Base-by-base conservation (phyloP, 768 basidiomycete genomes). In the Sutorius australiensis region DNA sequence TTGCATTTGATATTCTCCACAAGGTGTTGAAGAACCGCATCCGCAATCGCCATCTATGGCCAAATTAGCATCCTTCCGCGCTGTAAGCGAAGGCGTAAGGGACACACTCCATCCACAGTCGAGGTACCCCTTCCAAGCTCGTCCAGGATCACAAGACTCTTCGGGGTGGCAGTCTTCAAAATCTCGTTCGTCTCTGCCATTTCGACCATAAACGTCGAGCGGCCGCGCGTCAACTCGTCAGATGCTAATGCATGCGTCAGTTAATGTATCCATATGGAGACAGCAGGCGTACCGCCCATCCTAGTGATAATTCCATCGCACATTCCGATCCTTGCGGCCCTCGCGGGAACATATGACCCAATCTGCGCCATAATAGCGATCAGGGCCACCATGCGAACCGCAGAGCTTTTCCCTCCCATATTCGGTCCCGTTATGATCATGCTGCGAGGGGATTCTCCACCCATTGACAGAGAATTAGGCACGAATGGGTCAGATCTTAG, bases 141-240 rank as follows among this genome's bases (percentile, higher is more conserved):
- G 62, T 99, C 95, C 3, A 98, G 76, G 37, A 99, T 87, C 12
- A 99, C 89, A 11, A 98, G 77, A 46, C 89, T 92, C 30, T 78
- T 78, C 4, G 77, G 68, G 0, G 92, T 89, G 1, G 91, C 88
- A 4, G 82, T 75, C 33, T 84, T 79, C 13, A 98, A 71, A 51
- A 98, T 94, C 61, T 97, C 91, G 61, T 85, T 87, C 0, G 95
- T 97, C 67, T 98, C 94, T 6, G 87, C 78, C 78, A 98, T 86
- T 70, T 99, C 95, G 3, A 98, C 91, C 95, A 97, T 97, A 67
- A 98, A 97, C 0, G 90, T 98, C 0, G 93, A 95, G 8, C 91
- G 82, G 0, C 93, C 93, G 36, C 87, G 79, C 6, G 84, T 80
- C 24, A 98, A 70, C 58, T 97, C 92, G 65, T 98, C 95, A 10